phyloP scores from a whole-genome alignment of 2,329 filamentous ascomycete species.

The Colletotrichum tanaceti region DNA sequence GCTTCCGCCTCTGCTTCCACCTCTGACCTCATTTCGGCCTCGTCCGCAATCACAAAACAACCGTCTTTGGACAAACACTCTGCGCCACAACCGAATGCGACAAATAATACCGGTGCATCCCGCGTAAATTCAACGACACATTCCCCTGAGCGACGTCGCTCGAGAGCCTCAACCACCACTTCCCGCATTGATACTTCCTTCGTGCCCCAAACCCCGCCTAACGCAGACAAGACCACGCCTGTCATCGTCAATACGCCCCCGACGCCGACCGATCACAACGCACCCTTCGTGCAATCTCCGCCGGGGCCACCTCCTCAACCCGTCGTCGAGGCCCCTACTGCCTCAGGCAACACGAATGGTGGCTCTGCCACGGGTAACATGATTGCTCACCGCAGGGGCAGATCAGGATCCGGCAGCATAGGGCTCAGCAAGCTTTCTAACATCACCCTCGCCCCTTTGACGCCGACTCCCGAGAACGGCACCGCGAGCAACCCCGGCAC shows the following conservation, averaged over 20 bases:
- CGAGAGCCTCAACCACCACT: slow-evolving; percentile 34
- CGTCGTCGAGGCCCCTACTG: slow-evolving; percentile 44
- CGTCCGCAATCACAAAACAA: slow-evolving; percentile 23
- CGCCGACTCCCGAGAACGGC: slow-evolving; percentile 79
- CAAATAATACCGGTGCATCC: slow-evolving; percentile 30
- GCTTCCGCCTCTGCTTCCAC: slow-evolving; percentile 34
- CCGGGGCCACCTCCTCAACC: slow-evolving; percentile 35
- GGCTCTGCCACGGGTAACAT: slow-evolving; percentile 75
- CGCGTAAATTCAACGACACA: slow-evolving; percentile 32
- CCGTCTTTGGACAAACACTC: slow-evolving; percentile 16
- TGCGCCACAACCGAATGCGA: slow-evolving; percentile 26
- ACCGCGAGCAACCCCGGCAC: slow-evolving; percentile 52
- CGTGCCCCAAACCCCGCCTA: slow-evolving; percentile 39
- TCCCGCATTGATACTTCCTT: slow-evolving; percentile 45
- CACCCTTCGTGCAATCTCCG: slow-evolving; percentile 22
- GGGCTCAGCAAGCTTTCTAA: slow-evolving; percentile 90
- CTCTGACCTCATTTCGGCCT: slow-evolving; percentile 34
- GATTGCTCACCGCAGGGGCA: slow-evolving; percentile 73
- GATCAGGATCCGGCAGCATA: slow-evolving; percentile 65
- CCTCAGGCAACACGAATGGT: slow-evolving; percentile 58
- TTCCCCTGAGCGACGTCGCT: slow-evolving; percentile 34
- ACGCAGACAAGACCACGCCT: slow-evolving; percentile 57
- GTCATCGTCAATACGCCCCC: slow-evolving; percentile 74
- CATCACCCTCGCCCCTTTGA: slow-evolving; percentile 76
- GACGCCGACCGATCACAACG: slow-evolving; percentile 65